Evolutionary conservation across 192 early-diverging fungal genomes (phyloP).

Genomic region (Chytriomyces confervae): DNA sequence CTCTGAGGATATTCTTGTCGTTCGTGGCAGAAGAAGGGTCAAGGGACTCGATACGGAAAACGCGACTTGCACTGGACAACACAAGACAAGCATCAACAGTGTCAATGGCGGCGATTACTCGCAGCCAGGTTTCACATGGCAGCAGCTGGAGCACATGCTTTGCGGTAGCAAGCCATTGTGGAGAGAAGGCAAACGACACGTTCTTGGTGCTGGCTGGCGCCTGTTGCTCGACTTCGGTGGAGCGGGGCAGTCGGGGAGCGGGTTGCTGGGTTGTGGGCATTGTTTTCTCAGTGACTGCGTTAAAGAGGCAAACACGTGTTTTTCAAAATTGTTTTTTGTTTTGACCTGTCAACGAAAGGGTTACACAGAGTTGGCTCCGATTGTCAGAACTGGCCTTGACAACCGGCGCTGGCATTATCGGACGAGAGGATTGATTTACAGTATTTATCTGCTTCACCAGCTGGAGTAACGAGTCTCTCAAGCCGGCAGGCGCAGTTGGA

Average conservation of each 20-base stretch:
- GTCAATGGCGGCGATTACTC: not conserved
- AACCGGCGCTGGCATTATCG: no score
- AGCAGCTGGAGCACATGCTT: not conserved
- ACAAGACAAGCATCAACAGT: not conserved
- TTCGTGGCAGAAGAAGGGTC: no score
- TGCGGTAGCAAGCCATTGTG: not conserved
- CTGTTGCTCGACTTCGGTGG: not conserved
- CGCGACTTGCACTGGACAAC: not conserved
- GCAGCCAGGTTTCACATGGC: not conserved
- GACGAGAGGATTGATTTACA: no score
- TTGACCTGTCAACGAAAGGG: no score
- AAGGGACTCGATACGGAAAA: not conserved
- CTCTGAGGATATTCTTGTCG: not conserved
- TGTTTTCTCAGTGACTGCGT: not conserved
- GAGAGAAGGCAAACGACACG: not conserved
- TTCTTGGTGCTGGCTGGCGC: not conserved
- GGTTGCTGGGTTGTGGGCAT: not conserved
- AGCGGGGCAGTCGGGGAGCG: not conserved
- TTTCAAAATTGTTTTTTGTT: not conserved
- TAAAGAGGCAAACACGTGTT: not conserved
- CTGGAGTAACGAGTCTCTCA: no score
- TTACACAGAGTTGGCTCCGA: no score
- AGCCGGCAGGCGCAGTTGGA: no score
- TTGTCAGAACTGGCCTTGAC: no score
- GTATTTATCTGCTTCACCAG: no score